Base-by-base conservation (phyloP, 768 basidiomycete genomes). In the Flagelloscypha sp. region DNA sequence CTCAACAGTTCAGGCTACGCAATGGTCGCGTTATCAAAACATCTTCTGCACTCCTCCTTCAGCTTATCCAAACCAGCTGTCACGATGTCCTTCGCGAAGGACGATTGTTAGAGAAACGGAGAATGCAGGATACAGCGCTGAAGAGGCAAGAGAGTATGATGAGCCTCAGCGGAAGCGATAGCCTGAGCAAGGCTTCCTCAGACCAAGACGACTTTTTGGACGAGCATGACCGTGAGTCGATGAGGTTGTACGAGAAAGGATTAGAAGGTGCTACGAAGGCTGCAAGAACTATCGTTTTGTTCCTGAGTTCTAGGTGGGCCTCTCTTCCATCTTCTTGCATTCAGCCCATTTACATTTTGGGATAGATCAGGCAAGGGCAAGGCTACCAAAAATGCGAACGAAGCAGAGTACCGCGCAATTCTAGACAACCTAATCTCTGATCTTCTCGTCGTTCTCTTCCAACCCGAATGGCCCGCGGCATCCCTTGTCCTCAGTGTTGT, bases 401-500 rank as follows among this genome's bases (percentile, higher is more conserved):
- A 99, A 51, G 80, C 85, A 5, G 94, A 98, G 52, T 97, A 97
- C 54, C 78, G 90, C 32, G 68, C 79, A 0, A 89, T 98, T 24
- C 84, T 98, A 40, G 94, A 98, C 50, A 85, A 85, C 47, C 64
- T 98, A 8, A 76, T 98, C 27, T 76, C 79, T 2, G 95, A 99
- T 51, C 65, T 95, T 16, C 68, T 98, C 16, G 72, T 74, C 7
- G 90, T 95, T 13, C 63, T 97, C 5, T 92, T 84, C 53, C 87
- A 87, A 77, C 93, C 95, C 0, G 95, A 99, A 57, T 99, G 94
- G 92, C 95, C 95, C 5, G 93, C 87, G 7, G 87, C 95, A 2
- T 72, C 79, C 27, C 58, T 95, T 12, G 65, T 95, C 24, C 60
- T 98, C 24, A 75, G 71, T 28, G 81, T 95, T 30, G 75, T 81